Base-by-base conservation (phyloP, 163 green algal species). In the Coccomyxa subellipsoidea region DNA sequence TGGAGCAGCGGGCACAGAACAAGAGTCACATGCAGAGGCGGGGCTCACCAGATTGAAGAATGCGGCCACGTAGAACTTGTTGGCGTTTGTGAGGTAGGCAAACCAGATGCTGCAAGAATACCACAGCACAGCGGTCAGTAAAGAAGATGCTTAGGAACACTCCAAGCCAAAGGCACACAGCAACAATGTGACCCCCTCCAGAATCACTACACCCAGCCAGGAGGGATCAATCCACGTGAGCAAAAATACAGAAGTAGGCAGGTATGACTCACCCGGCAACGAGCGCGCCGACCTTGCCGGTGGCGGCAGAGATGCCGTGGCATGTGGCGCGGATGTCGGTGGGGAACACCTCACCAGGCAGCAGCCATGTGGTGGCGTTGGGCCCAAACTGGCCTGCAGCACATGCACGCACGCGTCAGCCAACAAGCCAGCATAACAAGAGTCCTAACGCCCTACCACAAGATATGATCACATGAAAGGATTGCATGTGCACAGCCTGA, bases 331-430 rank as follows among this genome's bases (percentile, higher is more conserved):
- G 80, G 34, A 84, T 83, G 54, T 92, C 89, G 36, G 89, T 93
- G 75, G 89, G 88, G 40, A 88, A 87, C 9, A 86, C 54, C 85
- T 90, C 87, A 10, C 81, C 84, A 39, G 83, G 38, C 86, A 94
- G 82, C 80, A 94, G 81, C 81, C 83, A 93, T 66, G 91, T 93
- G 83, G 91, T 93, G 77, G 88, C 84, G 66, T 92, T 92, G 79
- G 88, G 86, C 0, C 84, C 87, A 69, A 80, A 80, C 76, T 80
- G 76, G 25, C 47, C 47, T 59, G 47, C 47, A 59, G 21, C 3
- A 5, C 5, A 8, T 59, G 0, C 15, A 7, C 47, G 4, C 1
- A 59, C 47, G 4, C 15, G 21, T 59, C 5, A 23, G 5, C 47
- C 47, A 59, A 7, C 4, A 59, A 18, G 21, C 47, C 23, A 18